These are phyloP conservation scores for Priceomyces carsonii DNA, from an alignment of 805 yeast genomes.

Conservation along the genomic window DNA sequence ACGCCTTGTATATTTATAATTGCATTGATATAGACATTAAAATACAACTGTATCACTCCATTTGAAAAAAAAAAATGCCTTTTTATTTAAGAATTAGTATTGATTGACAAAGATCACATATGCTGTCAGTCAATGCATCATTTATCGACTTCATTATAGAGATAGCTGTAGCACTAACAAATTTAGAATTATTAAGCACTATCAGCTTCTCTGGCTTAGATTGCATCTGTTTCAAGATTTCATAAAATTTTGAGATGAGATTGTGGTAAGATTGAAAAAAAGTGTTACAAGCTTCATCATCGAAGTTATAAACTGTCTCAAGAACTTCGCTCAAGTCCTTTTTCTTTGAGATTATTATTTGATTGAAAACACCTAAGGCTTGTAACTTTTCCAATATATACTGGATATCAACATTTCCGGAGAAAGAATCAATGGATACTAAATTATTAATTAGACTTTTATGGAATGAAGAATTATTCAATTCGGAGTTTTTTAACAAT, in stretches of 20 bases:
- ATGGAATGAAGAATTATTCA: background rate
- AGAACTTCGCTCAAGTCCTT: background rate
- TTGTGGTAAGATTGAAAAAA: slow-evolving; percentile 8
- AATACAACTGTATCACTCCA: no score
- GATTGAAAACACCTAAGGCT: slow-evolving; percentile 20
- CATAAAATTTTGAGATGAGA: slow-evolving; percentile 9
- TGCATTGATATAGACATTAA: no score
- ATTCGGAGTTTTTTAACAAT: slow-evolving; percentile 2
- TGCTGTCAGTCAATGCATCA: background rate
- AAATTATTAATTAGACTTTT: slow-evolving; percentile 3
- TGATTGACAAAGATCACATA: background rate
- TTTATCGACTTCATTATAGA: slow-evolving; percentile 2
- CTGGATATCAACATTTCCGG: slow-evolving; percentile 1
- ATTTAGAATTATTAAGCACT: slow-evolving; percentile 31
- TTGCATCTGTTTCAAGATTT: slow-evolving; percentile 7
- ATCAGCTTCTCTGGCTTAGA: slow-evolving; percentile 9
- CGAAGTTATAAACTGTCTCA: background rate
- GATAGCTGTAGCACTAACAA: slow-evolving; percentile 25
- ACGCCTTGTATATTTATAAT: no score
- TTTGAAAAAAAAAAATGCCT: no score
- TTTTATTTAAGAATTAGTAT: background rate
- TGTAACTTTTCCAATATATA: slow-evolving; percentile 18
- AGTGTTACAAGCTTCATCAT: slow-evolving; percentile 1
- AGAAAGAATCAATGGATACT: background rate
- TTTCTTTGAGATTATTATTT: slow-evolving; percentile 8